Conservation (phyloP, 116 monocot genomes). For the Dioscorea cayenensis region DNA sequence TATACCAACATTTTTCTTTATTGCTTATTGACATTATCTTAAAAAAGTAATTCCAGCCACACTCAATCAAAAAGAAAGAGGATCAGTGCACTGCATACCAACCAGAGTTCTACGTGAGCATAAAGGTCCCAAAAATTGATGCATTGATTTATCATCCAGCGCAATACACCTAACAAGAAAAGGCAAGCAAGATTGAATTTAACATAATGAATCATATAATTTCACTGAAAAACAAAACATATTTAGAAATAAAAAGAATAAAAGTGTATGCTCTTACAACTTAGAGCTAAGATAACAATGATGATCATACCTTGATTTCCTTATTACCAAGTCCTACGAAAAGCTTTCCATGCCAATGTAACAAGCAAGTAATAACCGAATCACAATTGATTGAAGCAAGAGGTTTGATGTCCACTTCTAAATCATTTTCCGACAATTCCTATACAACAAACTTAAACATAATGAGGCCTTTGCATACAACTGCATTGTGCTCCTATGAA, state of each 20-base stretch:
- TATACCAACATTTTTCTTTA: too few relatives aligned
- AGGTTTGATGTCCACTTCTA: constrained; percentile 38
- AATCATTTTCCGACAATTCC: constrained; percentile 51
- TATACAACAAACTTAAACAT: constrained; percentile 14
- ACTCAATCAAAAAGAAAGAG: too few relatives aligned
- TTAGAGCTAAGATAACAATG: not conserved
- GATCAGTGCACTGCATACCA: too few relatives aligned
- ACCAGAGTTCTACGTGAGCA: too few relatives aligned
- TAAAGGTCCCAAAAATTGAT: too few relatives aligned
- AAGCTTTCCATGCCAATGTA: constrained; percentile 57
- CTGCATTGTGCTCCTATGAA: not conserved
- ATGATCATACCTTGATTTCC: constrained; percentile 61
- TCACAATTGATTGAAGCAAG: constrained; percentile 59
- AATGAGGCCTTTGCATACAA: not conserved
- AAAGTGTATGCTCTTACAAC: not conserved
- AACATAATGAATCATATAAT: not conserved
- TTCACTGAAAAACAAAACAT: not conserved
- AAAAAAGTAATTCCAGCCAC: too few relatives aligned
- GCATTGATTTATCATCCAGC: not conserved
- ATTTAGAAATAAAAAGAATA: not conserved
- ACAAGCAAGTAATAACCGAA: constrained; percentile 53
- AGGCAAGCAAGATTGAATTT: not conserved
- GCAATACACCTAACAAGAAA: not conserved
- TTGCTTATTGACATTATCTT: too few relatives aligned
- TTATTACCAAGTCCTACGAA: constrained; percentile 67